Evolutionary conservation across 352 stramenopile species (phyloP), one percentile per base, ranked within the genome.

Genomic region (Pythium monospermum): DNA sequence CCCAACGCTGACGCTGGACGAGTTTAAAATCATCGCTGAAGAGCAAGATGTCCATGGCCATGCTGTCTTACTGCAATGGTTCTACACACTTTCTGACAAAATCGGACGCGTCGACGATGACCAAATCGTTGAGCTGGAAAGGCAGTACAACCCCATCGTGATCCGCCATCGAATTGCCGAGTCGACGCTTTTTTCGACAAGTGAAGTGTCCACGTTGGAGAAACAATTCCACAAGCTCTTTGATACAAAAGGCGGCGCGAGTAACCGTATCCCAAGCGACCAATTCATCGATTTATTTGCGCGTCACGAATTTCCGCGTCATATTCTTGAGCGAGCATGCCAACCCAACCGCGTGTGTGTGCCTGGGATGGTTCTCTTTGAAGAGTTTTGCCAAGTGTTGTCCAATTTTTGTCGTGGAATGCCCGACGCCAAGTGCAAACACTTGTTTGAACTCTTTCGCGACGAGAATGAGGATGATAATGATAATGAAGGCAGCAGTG

Each of bases 331-430:
- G 35, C 71, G 64, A 8, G 73, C 81, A n/a, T 83, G 70, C 32
- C 43, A 53, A 30, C 7, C 31, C 3, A 49, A 45, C 2, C 65
- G 64, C 11, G 74, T 69, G 2, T 59, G 58, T 3, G 59, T 86
- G 12, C 58, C 60, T 1, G 65, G 83, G 3, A 49, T 86, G 23
- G 70, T 91, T 52, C 59, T 83, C 15, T 91, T 94, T 64, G 76
- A 91, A 31, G 77, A 90, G 46, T 91, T 94, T 36, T 94, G 83
- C 54, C 61, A 77, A 30, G 82, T 94, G 30, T 50, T 92, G 16
- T 91, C 83, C 8, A 59, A 88, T 27, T 87, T 83, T 39, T 90
- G 75, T 41, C 68, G 81, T n/a, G 79, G 74, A 10, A 72, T 66
- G 7, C 56, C 19, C 7, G 57, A 79, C 3, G 47, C 68, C 13